phyloP scores from a whole-genome alignment of 768 basidiomycete genomes.

The Lentinula sp. region DNA sequence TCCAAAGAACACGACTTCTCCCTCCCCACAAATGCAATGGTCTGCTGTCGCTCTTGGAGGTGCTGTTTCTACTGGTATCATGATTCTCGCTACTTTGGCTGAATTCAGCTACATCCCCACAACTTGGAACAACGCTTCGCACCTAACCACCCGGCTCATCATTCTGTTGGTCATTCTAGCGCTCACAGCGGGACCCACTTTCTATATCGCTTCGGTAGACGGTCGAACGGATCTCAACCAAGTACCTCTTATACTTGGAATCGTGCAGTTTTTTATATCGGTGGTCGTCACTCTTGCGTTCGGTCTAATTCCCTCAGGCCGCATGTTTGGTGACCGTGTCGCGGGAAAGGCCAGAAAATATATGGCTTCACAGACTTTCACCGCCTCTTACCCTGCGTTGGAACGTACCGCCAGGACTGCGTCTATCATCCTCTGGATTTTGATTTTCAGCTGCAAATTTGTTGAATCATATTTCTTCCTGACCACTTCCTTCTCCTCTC shows the following conservation, averaged over 20 bases:
- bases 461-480: constrained; percentile 98
- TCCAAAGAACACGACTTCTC: constrained; percentile 53
- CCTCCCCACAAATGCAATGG: constrained; percentile 90
- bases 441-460: constrained; percentile 96
- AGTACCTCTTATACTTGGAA: constrained; percentile 84
- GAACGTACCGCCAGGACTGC: constrained; percentile 68
- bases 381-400: constrained; percentile 90
- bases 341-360: constrained; percentile 97
- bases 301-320: constrained; percentile 86
- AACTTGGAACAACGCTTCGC: constrained; percentile 98
- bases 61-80: constrained; percentile 87
- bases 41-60: constrained; percentile 95
- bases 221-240: constrained; percentile 50
- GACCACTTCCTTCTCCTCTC: constrained; percentile 93
- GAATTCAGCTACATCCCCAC: constrained; percentile 98
- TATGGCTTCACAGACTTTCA: constrained; percentile 98
- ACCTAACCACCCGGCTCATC: constrained; percentile 87
- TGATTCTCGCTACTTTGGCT: constrained; percentile 88
- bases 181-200: constrained; percentile 87
- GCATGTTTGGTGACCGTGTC: constrained; percentile 98
- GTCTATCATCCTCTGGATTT: constrained; percentile 82
- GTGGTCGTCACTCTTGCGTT: constrained; percentile 79
- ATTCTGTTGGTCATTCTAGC: constrained; percentile 91
- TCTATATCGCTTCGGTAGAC: constrained; percentile 88
- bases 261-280: constrained; percentile 92